Percentiles rank a stretch among this genome's conserved stretches.
These are phyloP conservation scores for Babesia bigemina DNA, from an alignment of 169 alveolate genomes.

Conservation along the genomic window DNA sequence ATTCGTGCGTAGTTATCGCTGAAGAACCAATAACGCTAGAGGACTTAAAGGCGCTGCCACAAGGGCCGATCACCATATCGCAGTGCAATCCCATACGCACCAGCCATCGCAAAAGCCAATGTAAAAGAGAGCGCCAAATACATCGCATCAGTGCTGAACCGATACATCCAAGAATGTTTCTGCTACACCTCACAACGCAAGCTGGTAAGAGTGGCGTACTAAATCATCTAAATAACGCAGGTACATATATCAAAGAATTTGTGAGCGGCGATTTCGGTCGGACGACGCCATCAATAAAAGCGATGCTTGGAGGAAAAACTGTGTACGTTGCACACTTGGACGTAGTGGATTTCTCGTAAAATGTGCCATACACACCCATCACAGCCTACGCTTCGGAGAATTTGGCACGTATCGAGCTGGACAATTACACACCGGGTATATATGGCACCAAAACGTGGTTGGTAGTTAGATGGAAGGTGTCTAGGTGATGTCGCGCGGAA, in stretches of 20 bases:
- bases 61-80: slow-evolving; percentile 62
- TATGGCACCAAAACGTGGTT: too few relatives aligned
- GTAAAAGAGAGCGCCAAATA: slow-evolving; percentile 65
- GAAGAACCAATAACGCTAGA: slow-evolving; percentile 13
- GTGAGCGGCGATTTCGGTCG: slow-evolving; percentile 85
- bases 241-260: slow-evolving; percentile 84
- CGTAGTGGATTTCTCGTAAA: slow-evolving; percentile 35
- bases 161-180: slow-evolving; percentile 59
- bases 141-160: slow-evolving; percentile 64
- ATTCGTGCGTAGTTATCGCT: slow-evolving; percentile 46
- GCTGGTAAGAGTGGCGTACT: slow-evolving; percentile 48
- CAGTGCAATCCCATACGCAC: slow-evolving; percentile 77
- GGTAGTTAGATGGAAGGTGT: too few relatives aligned
- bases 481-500: too few relatives aligned
- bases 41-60: slow-evolving; percentile 19
- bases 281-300: slow-evolving; percentile 79
- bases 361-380: too few relatives aligned
- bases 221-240: slow-evolving; percentile 33
- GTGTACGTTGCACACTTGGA: slow-evolving; percentile 40
- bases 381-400: too few relatives aligned
- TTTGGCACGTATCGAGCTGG: too few relatives aligned
- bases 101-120: slow-evolving; percentile 73
- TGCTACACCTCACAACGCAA: slow-evolving; percentile 39
- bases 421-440: too few relatives aligned
- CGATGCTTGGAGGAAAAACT: slow-evolving; percentile 56